Evolutionary conservation across 2,329 filamentous ascomycete genomes (phyloP).

Genomic region (Aspergillus fumigatus): DNA sequence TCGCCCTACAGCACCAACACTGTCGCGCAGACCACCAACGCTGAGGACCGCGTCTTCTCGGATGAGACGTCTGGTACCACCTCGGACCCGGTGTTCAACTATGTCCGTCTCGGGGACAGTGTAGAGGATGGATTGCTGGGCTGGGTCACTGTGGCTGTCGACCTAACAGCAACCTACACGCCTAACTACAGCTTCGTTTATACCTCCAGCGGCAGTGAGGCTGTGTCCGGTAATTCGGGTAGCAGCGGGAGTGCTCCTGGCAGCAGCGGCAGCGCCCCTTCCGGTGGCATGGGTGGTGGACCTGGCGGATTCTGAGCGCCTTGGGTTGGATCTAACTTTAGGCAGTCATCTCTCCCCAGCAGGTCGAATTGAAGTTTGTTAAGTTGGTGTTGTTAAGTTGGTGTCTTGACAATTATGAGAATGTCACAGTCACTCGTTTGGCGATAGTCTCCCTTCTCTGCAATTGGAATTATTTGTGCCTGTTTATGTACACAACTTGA

Average conservation of each 20-base stretch:
- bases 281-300: background rate
- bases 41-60: constrained; percentile 9
- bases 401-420: background rate
- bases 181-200: constrained; percentile 2
- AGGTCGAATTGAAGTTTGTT: background rate
- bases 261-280: background rate
- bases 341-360: background rate
- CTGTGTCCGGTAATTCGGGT: background rate
- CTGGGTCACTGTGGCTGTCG: constrained; percentile 12
- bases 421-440: background rate
- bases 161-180: constrained; percentile 9
- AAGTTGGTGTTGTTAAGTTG: too few species aligned
- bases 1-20: constrained; percentile 29
- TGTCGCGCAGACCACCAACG: constrained; percentile 10
- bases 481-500: background rate
- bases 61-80: constrained; percentile 10
- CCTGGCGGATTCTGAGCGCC: background rate
- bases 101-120: constrained; percentile 10
- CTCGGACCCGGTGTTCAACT: constrained; percentile 14
- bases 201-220: constrained; percentile 1
- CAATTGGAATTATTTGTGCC: background rate
- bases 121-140: constrained; percentile 11
- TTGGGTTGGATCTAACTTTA: background rate
- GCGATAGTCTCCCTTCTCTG: background rate
- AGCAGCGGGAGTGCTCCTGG: background rate